Percentiles rank a stretch among this genome's conserved stretches.
These are phyloP conservation scores for Ceratobasidium sp. DNA, from an alignment of 1,284 basidiomycete genomes.

Conservation along the genomic window DNA sequence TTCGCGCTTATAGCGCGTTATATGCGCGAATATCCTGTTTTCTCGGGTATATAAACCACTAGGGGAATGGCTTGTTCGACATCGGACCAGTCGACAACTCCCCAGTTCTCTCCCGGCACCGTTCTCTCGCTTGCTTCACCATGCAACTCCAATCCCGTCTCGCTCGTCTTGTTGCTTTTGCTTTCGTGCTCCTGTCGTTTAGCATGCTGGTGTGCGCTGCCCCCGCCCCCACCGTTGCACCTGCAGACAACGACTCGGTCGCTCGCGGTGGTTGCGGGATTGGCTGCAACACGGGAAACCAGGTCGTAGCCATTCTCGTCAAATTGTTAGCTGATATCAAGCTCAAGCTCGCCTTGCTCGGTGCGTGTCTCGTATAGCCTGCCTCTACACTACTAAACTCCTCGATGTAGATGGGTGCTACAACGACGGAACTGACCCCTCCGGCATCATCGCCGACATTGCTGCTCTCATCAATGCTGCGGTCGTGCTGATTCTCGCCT, in stretches of 20 bases:
- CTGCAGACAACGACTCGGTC: neutral
- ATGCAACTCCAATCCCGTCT: conserved; percentile 37
- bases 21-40: conserved; percentile 18
- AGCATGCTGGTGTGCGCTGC: conserved; percentile 31
- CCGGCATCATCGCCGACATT: conserved; percentile 33
- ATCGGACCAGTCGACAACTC: conserved; percentile 13
- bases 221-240: conserved; percentile 11
- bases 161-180: conserved; percentile 37
- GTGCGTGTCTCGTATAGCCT: neutral
- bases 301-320: conserved; percentile 14
- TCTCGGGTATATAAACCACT: conserved; percentile 25
- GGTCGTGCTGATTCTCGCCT: conserved; percentile 2
- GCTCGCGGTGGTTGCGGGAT: conserved; percentile 26
- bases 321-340: too few relatives aligned
- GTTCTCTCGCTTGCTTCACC: neutral
- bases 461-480: conserved; percentile 33
- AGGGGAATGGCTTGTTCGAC: neutral
- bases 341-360: conserved; percentile 26
- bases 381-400: neutral
- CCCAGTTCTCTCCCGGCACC: neutral
- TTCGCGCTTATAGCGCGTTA: neutral
- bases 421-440: conserved; percentile 18
- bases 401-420: conserved; percentile 27
- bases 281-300: conserved; percentile 20
- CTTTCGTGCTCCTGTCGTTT: conserved; percentile 1